These are phyloP conservation scores for Arthrobotrys pseudoclavata DNA, from an alignment of 2,329 filamentous ascomycete genomes.

Conservation along the genomic window DNA sequence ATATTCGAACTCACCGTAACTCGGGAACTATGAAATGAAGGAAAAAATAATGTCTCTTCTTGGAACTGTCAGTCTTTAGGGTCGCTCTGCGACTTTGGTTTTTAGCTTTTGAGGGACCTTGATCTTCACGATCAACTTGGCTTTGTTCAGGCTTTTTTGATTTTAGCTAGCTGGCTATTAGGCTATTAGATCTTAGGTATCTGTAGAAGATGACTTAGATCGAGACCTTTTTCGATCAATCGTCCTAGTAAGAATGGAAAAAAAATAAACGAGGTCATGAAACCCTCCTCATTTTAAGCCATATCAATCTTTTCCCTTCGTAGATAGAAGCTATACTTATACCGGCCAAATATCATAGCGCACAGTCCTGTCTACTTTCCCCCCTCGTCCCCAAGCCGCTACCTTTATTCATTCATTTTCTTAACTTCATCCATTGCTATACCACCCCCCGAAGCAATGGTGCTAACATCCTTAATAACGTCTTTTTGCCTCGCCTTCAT, in stretches of 20 bases:
- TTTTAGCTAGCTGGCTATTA: not conserved
- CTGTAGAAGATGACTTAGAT: not conserved
- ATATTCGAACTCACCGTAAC: conserved; percentile 14
- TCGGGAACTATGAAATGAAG: conserved; percentile 1
- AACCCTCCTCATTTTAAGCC: conserved; percentile 5
- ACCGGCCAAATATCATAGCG: not conserved
- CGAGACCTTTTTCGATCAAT: not conserved
- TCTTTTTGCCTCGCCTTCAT: not conserved
- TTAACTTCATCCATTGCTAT: not conserved
- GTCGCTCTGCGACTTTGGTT: not conserved
- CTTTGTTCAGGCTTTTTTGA: not conserved
- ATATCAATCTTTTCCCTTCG: not conserved
- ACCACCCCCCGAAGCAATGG: not conserved
- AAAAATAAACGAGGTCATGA: not conserved
- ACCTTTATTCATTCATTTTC: not conserved
- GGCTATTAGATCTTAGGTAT: not conserved
- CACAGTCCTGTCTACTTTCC: not conserved
- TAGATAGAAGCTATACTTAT: conserved; percentile 1
- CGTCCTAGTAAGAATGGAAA: not conserved
- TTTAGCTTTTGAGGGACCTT: not conserved
- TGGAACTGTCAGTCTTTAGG: not conserved
- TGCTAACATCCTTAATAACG: not conserved
- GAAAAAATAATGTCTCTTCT: conserved; percentile 44
- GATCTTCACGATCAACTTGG: not conserved
- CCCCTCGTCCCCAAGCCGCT: not conserved